Conservation (phyloP, 257 asterid species). For the Primulina tabacum region DNA sequence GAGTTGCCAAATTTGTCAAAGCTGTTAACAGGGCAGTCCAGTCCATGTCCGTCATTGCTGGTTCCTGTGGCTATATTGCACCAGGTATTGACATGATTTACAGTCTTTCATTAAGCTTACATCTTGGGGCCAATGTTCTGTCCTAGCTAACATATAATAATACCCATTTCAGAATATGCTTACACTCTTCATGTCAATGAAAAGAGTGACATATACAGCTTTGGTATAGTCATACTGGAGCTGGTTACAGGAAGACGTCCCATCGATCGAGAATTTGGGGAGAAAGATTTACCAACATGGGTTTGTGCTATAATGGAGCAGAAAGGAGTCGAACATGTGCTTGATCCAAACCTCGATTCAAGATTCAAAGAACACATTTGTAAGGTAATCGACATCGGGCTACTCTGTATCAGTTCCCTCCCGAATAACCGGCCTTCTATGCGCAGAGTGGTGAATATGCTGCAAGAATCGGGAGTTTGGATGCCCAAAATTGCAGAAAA, state of each 20-base stretch:
- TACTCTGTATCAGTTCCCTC: constrained; percentile 47
- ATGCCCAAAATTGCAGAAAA: constrained; percentile 24
- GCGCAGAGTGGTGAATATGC: constrained; percentile 64
- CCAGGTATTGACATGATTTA: constrained; percentile 51
- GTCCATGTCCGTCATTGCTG: constrained; percentile 76
- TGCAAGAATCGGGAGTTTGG: constrained; percentile 41
- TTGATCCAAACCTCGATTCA: constrained; percentile 50
- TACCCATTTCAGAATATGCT: constrained; percentile 54
- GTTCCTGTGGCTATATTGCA: constrained; percentile 89
- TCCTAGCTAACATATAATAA: constrained; percentile 5
- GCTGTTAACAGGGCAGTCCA: constrained; percentile 35
- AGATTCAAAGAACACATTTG: constrained; percentile 36
- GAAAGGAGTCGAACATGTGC: constrained; percentile 41
- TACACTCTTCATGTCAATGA: constrained; percentile 74
- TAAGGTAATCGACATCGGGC: constrained; percentile 51
- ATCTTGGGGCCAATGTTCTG: neutral
- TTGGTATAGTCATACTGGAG: constrained; percentile 68
- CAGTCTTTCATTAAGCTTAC: neutral
- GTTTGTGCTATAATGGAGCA: constrained; percentile 35
- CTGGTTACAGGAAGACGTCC: constrained; percentile 64
- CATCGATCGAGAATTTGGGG: constrained; percentile 42
- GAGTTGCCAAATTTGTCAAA: constrained; percentile 64
- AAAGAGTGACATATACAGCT: constrained; percentile 79
- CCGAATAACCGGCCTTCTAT: constrained; percentile 76
- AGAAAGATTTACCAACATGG: constrained; percentile 58